Percentiles rank a stretch among this genome's conserved stretches.
Conservation (phyloP, 331 rosid genomes). For the Telfairia occidentalis region DNA sequence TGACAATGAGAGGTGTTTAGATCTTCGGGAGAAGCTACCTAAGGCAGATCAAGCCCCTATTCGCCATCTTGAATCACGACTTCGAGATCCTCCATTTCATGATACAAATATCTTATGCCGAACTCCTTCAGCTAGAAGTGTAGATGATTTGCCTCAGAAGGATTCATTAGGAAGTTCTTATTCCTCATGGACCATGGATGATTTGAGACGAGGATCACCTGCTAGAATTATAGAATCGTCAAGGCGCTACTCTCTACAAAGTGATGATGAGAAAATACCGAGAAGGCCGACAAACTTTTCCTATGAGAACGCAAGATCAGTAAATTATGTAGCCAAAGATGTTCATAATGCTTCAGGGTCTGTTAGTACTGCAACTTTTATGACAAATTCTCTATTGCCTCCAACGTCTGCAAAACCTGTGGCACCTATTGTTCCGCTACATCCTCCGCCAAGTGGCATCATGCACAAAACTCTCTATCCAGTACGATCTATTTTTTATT, state of each 20-base stretch:
- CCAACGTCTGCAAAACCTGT: constrained; percentile 47
- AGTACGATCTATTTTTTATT: constrained; percentile 36
- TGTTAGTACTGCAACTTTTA: constrained; percentile 31
- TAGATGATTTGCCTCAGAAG: constrained; percentile 45
- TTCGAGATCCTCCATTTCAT: constrained; percentile 28
- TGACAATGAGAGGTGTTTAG: constrained; percentile 39
- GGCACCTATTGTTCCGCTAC: constrained; percentile 39
- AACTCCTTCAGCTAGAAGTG: constrained; percentile 47
- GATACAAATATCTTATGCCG: constrained; percentile 31
- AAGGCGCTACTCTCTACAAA: constrained; percentile 36
- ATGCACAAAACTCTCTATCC: constrained; percentile 38
- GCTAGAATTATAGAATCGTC: constrained; percentile 44
- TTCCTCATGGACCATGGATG: constrained; percentile 74
- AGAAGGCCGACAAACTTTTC: constrained; percentile 44
- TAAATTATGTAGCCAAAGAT: constrained; percentile 41
- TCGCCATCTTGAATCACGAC: constrained; percentile 23
- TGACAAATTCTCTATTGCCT: constrained; percentile 40
- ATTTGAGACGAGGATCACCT: constrained; percentile 61
- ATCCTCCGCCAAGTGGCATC: constrained; percentile 42
- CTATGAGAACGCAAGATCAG: constrained; percentile 41
- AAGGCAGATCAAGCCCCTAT: constrained; percentile 28
- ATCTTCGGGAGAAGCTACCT: constrained; percentile 81
- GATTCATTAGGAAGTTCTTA: constrained; percentile 58
- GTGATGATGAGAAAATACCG: constrained; percentile 25
- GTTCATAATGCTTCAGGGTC: constrained; percentile 48